phyloP scores from a whole-genome alignment of 495 filamentous ascomycete genomes.

The Jackrogersella minutella region DNA sequence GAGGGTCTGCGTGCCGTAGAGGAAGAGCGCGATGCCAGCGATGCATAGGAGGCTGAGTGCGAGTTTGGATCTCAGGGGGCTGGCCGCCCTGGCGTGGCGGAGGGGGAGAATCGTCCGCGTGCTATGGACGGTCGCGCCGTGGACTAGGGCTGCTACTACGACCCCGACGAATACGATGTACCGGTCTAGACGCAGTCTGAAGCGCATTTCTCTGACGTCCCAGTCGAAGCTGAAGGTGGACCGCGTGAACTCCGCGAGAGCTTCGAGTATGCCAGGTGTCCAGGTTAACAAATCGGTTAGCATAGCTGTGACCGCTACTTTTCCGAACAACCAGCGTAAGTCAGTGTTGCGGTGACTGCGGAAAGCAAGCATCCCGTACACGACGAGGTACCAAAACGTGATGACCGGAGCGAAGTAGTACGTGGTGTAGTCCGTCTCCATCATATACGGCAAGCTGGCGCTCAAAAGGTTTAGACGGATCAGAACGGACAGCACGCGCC shows the following conservation, averaged over 20 bases:
- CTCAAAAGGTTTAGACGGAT: conserved; percentile 65
- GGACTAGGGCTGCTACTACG: conserved; percentile 31
- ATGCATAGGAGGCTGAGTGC: conserved; percentile 27
- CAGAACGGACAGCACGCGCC: conserved; percentile 57
- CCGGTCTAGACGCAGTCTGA: conserved; percentile 32
- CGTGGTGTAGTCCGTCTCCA: conserved; percentile 63
- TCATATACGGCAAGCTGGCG: conserved; percentile 61
- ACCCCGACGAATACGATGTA: conserved; percentile 40
- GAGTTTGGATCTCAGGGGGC: neutral
- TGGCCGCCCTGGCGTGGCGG: conserved; percentile 1
- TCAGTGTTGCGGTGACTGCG: conserved; percentile 52
- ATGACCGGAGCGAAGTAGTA: conserved; percentile 69
- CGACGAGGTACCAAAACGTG: conserved; percentile 67
- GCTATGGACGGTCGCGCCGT: conserved; percentile 24
- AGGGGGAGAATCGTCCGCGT: conserved; percentile 7
- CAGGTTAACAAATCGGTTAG: conserved; percentile 53
- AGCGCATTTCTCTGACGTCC: conserved; percentile 36
- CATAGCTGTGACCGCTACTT: conserved; percentile 57
- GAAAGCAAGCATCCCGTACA: conserved; percentile 59
- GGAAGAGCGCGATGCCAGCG: conserved; percentile 44
- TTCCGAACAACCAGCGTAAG: conserved; percentile 53
- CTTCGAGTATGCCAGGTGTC: conserved; percentile 56
- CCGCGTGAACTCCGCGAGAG: conserved; percentile 46
- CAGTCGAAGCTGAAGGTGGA: conserved; percentile 50
- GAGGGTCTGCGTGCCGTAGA: conserved; percentile 41